Percentiles rank a stretch among this genome's conserved stretches.
Conservation (phyloP, 1,284 basidiomycete genomes). For the Hymenochaete sp. region DNA sequence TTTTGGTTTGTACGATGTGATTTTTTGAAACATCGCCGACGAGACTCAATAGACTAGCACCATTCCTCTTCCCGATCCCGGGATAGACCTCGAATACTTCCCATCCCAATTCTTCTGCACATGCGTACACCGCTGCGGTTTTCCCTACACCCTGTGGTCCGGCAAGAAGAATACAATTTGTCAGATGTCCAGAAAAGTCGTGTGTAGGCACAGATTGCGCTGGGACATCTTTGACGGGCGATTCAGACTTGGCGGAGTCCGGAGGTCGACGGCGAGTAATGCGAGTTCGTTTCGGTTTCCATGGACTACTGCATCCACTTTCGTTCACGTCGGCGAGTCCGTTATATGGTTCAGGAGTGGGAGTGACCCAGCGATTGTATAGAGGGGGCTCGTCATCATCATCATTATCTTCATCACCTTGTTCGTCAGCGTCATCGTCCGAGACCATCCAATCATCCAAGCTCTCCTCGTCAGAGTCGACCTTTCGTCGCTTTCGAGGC, state of each 20-base stretch:
- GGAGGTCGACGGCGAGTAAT: conserved; percentile 8
- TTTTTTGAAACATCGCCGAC: conserved; percentile 93
- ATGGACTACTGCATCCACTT: conserved; percentile 12
- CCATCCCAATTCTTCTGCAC: conserved; percentile 88
- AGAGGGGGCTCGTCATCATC: too few relatives aligned
- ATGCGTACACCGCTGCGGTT: conserved; percentile 88
- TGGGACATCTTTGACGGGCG: neutral
- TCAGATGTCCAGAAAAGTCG: conserved; percentile 44
- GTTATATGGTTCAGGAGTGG: too few relatives aligned
- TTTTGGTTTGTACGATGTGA: too few relatives aligned
- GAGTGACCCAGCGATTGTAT: too few relatives aligned
- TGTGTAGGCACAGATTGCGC: conserved; percentile 14
- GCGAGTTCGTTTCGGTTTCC: conserved; percentile 13
- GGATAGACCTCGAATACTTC: conserved; percentile 97
- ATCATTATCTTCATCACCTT: conserved; percentile 17
- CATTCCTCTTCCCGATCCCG: conserved; percentile 84
- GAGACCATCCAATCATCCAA: conserved; percentile 26
- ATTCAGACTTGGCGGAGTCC: neutral
- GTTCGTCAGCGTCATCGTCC: conserved; percentile 27
- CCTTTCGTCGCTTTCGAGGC: conserved; percentile 19
- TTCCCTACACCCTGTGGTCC: conserved; percentile 88
- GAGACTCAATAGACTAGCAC: conserved; percentile 68
- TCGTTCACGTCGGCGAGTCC: conserved; percentile 12
- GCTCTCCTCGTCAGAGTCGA: conserved; percentile 21
- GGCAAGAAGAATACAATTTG: conserved; percentile 77